Percentiles rank a stretch among this genome's conserved stretches.
These are phyloP conservation scores for Wickerhamiella cacticola DNA, from an alignment of 805 yeast species.

Conservation along the genomic window DNA sequence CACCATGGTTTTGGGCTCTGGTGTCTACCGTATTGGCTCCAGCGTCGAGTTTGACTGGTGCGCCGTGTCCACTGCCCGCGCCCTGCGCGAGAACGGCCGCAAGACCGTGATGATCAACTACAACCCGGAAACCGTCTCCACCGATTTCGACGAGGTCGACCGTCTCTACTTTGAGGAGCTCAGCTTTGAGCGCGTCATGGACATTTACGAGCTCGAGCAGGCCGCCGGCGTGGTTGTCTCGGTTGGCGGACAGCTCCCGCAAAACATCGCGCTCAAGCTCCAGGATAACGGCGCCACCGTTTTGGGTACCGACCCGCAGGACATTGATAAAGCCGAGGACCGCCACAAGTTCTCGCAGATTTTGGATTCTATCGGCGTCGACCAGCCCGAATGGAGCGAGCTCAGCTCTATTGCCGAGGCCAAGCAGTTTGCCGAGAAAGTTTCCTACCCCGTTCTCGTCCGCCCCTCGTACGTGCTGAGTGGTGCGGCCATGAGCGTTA, in stretches of 20 bases:
- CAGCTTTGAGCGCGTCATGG: conserved; percentile 91
- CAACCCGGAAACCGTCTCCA: conserved; percentile 96
- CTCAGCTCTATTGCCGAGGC: conserved; percentile 79
- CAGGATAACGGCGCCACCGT: conserved; percentile 68
- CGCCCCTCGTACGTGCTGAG: conserved; percentile 95
- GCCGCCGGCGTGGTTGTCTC: conserved; percentile 88
- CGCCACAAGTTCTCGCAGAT: conserved; percentile 95
- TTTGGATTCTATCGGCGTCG: conserved; percentile 82
- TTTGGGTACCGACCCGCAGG: conserved; percentile 87
- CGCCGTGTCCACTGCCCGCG: conserved; percentile 93
- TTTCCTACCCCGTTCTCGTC: conserved; percentile 89
- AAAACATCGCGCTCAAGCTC: conserved; percentile 81
- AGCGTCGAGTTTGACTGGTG: conserved; percentile 99
- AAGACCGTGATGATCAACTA: conserved; percentile 94
- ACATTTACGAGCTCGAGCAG: conserved; percentile 84
- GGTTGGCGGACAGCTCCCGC: conserved; percentile 97
- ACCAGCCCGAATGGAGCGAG: conserved; percentile 98
- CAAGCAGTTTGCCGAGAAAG: conserved; percentile 67
- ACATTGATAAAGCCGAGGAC: conserved; percentile 95
- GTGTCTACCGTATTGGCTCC: conserved; percentile 97
- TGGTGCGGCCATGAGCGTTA: conserved; percentile 98
- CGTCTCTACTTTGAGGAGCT: conserved; percentile 92
- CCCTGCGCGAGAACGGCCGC: conserved; percentile 74
- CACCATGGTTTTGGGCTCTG: conserved; percentile 92
- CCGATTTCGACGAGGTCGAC: conserved; percentile 97